Evolutionary conservation across 192 early-diverging fungal genomes (phyloP).

Genomic region (Lobosporangium transversale): DNA sequence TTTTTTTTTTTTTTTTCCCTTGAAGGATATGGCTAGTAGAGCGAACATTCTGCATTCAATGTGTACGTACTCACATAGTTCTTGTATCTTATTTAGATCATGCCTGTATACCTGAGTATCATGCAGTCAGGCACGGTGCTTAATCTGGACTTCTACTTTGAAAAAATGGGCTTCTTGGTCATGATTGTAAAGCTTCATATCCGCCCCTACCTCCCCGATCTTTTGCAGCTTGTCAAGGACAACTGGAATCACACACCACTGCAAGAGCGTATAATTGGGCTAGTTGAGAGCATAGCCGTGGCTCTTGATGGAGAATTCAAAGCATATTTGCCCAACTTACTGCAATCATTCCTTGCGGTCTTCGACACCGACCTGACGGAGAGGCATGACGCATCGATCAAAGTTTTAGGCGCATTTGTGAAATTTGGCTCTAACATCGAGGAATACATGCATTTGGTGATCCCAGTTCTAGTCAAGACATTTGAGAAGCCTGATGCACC

Average conservation of each 20-base stretch:
- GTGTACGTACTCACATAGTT: background rate
- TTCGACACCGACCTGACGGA: constrained; percentile 84
- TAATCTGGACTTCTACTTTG: constrained; percentile 92
- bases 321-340: constrained; percentile 78
- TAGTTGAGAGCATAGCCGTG: constrained; percentile 87
- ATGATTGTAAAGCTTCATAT: constrained; percentile 89
- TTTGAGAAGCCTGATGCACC: constrained; percentile 81
- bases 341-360: constrained; percentile 87
- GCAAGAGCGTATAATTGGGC: constrained; percentile 84
- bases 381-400: constrained; percentile 66
- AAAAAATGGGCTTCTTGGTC: constrained; percentile 84
- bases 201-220: constrained; percentile 82
- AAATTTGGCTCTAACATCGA: constrained; percentile 90
- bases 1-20: no score
- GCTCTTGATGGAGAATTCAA: constrained; percentile 92
- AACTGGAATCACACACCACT: constrained; percentile 79
- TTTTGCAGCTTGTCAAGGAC: constrained; percentile 83
- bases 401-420: constrained; percentile 80
- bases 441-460: constrained; percentile 91
- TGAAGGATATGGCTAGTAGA: no score
- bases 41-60: background rate
- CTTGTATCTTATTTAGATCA: constrained; percentile 64
- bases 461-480: constrained; percentile 82
- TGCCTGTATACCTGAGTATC: constrained; percentile 88
- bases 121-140: constrained; percentile 83